A percentile compares a stretch with the other conserved stretches of the same genome.
Evolutionary conservation across 148 eudicot genomes (phyloP).

Genomic region (Camellia granthamiana): DNA sequence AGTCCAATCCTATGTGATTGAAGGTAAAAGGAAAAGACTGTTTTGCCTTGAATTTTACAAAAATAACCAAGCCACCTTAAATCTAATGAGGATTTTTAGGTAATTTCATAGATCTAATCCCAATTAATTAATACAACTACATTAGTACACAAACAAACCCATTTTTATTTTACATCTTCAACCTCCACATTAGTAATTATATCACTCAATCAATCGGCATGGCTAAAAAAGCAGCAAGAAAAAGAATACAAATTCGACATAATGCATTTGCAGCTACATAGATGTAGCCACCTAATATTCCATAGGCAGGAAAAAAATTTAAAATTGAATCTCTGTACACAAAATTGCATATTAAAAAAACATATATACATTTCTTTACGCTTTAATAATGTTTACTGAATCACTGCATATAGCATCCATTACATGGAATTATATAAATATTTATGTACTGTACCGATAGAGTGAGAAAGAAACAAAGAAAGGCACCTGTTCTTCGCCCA

Average conservation of each 20-base stretch:
- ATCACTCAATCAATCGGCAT: too few relatives aligned
- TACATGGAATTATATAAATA: background rate
- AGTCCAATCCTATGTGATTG: too few relatives aligned
- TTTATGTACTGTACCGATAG: background rate
- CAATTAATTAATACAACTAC: too few relatives aligned
- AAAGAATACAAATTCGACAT: background rate
- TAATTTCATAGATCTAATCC: too few relatives aligned
- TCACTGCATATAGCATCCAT: background rate
- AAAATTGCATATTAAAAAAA: background rate
- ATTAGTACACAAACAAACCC: too few relatives aligned
- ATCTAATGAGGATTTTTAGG: too few relatives aligned
- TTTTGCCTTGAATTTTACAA: too few relatives aligned
- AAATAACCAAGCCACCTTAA: too few relatives aligned
- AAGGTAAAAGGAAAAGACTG: too few relatives aligned
- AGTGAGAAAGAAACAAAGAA: background rate
- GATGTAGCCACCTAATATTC: background rate
- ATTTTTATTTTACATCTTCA: too few relatives aligned
- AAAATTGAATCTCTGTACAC: background rate
- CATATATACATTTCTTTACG: background rate
- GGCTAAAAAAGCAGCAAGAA: background rate
- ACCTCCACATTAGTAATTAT: too few relatives aligned
- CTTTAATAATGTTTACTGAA: background rate
- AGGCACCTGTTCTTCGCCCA: conserved; percentile 78
- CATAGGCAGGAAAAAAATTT: background rate
- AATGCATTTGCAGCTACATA: too few relatives aligned